Conservation (phyloP, 352 stramenopile species). For the Phytophthora multivora region DNA sequence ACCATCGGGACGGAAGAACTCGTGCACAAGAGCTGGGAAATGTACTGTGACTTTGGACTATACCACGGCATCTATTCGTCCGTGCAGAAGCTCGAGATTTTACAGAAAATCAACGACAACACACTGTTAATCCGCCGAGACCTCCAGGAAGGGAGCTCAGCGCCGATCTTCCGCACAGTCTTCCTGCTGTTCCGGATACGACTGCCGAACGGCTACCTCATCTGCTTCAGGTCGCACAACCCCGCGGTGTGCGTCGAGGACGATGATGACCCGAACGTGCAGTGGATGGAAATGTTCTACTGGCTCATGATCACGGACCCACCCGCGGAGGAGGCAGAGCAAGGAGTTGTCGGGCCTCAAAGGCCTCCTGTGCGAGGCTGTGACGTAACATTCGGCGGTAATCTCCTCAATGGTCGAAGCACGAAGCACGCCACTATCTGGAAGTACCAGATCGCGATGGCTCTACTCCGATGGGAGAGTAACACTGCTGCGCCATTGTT, state of each 20-base stretch:
- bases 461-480: constrained; percentile 77
- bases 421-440: constrained; percentile 66
- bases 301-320: constrained; percentile 74
- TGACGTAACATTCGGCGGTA: constrained; percentile 75
- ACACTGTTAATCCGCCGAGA: constrained; percentile 77
- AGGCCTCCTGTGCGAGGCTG: constrained; percentile 36
- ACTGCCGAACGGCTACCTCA: constrained; percentile 61
- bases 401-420: constrained; percentile 65
- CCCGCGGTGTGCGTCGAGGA: constrained; percentile 54
- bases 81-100: constrained; percentile 79
- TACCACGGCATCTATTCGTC: constrained; percentile 82
- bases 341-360: constrained; percentile 15
- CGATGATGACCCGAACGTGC: constrained; percentile 64
- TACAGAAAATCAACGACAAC: constrained; percentile 80
- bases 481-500: constrained; percentile 79
- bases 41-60: constrained; percentile 80
- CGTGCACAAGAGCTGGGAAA: constrained; percentile 77
- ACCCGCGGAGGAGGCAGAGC: constrained; percentile 15
- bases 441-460: constrained; percentile 87
- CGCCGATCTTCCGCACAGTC: constrained; percentile 77
- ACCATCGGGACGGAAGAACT: constrained; percentile 68
- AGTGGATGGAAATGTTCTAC: constrained; percentile 86
- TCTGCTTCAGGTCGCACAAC: constrained; percentile 78
- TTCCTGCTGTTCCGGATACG: constrained; percentile 77
- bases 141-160: constrained; percentile 60